Base-by-base conservation (phyloP, 495 filamentous ascomycete species). In the Tuber brumale region DNA sequence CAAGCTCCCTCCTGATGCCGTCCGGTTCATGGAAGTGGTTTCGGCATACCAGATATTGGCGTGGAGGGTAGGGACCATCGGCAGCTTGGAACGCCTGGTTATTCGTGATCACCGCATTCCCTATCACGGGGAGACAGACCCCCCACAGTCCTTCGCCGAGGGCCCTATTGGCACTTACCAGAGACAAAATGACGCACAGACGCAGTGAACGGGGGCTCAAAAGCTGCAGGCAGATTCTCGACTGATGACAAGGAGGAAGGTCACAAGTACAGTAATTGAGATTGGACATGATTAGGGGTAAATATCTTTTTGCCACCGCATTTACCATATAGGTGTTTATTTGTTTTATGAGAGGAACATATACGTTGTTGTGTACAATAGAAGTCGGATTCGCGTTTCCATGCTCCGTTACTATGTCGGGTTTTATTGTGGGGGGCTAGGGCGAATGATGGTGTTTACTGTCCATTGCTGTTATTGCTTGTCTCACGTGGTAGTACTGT, bases 21-120 rank as follows among this genome's bases (percentile, higher is more conserved):
- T 81, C 19, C 70, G 71, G n/a, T 82, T 72, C 57, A 75, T 73
- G 43, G 78, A 80, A 48, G 48, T 80, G 35, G 73, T 73, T 61
- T 61, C 73, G 39, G 76, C 77, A 48, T 79, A 80, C 66, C 48
- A 75, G 35, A 76, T 80, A 21, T 27, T 80, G 31, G 75, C 76
- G 37, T 70, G 72, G 70, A 82, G 70, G 43, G 76, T 81, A 31
- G 79, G 76, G 31, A 45, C n/a, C 31, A 45, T n/a, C 14, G 31
- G 10, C n/a, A 61, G 57, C n/a, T 61, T 61, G 57, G n/a, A 61
- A 31, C n/a, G n/a, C 57, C 57, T 61, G 3, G 27, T 61, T 61
- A n/a, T 61, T 61, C 57, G 57, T 31, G 57, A 61, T 61, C 57
- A 61, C 57, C n/a, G 57, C 16, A 61, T 61, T 31, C 57, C 57